These are phyloP conservation scores for Asterochloris sp. DNA, from an alignment of 139 green algal genomes.

Conservation along the genomic window DNA sequence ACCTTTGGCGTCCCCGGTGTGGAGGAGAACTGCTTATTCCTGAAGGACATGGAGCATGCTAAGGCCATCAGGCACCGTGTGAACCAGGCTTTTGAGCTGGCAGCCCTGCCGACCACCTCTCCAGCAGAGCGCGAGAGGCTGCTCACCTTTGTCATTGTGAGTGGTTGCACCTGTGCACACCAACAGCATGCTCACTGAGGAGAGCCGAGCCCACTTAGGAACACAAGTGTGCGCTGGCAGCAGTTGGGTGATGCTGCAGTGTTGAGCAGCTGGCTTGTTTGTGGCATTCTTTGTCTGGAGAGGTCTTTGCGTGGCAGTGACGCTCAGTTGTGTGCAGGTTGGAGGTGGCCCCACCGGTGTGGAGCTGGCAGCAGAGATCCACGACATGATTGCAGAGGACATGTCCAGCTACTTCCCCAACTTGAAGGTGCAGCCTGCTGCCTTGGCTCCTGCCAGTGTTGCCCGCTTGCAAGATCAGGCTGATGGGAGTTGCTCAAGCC, in stretches of 20 bases:
- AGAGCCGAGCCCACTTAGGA: no score
- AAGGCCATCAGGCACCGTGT: conserved; percentile 32
- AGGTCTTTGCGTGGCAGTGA: no score
- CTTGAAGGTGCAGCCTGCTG: conserved; percentile 13
- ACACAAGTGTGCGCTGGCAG: no score
- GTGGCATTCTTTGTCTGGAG: not conserved
- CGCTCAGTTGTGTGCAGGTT: conserved; percentile 19
- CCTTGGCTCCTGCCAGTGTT: not conserved
- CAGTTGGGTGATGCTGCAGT: not conserved
- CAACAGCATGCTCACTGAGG: not conserved
- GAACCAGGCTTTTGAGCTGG: conserved; percentile 45
- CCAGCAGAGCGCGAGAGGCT: conserved; percentile 60
- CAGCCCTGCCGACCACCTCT: conserved; percentile 33
- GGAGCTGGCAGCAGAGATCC: conserved; percentile 55
- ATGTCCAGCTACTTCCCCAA: conserved; percentile 14
- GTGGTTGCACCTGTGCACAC: not conserved
- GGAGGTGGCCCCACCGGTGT: conserved; percentile 60
- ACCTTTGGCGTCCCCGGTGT: conserved; percentile 58
- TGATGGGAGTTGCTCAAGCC: not conserved
- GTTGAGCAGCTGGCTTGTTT: not conserved
- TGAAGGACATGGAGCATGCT: conserved; percentile 48
- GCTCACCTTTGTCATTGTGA: conserved; percentile 80
- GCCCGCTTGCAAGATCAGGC: not conserved
- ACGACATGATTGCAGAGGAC: conserved; percentile 44
- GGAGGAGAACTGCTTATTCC: conserved; percentile 56